Evolutionary conservation across 2,329 filamentous ascomycete species (phyloP).

Genomic region (Trichoderma atrobrunneum): DNA sequence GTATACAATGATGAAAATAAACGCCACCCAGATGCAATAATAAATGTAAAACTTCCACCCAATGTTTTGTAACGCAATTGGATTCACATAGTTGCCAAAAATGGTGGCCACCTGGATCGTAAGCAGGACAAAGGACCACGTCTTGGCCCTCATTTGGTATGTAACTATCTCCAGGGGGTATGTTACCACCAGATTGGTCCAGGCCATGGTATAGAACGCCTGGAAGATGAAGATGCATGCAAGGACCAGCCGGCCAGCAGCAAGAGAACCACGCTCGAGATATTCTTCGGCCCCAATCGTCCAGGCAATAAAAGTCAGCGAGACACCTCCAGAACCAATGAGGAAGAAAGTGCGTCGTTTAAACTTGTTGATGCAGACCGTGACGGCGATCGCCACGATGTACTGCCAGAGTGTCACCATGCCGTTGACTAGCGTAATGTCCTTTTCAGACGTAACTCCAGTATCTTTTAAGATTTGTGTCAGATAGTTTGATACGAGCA

Average conservation of each 20-base stretch:
- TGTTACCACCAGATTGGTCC: conserved; percentile 43
- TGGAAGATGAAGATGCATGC: conserved; percentile 44
- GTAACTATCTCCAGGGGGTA: conserved; percentile 44
- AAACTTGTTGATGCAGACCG: conserved; percentile 37
- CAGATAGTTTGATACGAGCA: conserved; percentile 43
- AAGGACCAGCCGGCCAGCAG: conserved; percentile 36
- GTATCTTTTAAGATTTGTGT: conserved; percentile 40
- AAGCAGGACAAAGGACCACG: conserved; percentile 40
- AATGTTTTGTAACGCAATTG: conserved; percentile 37
- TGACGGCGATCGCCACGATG: conserved; percentile 39
- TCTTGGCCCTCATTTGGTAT: conserved; percentile 42
- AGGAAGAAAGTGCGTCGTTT: conserved; percentile 40
- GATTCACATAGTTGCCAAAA: conserved; percentile 41
- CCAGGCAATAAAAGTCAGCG: conserved; percentile 41
- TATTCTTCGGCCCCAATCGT: conserved; percentile 40
- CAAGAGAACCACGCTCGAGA: conserved; percentile 32
- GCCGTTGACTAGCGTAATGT: conserved; percentile 42
- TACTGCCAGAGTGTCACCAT: conserved; percentile 44
- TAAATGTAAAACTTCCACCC: conserved; percentile 43
- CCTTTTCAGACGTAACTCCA: conserved; percentile 35
- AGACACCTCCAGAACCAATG: conserved; percentile 37
- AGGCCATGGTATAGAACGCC: conserved; percentile 42
- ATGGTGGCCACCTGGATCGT: conserved; percentile 38
- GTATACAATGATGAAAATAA: conserved; percentile 38
- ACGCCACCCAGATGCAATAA: conserved; percentile 39